phyloP scores from a whole-genome alignment of 805 yeast genomes.

The Torulaspora gathmanii region DNA sequence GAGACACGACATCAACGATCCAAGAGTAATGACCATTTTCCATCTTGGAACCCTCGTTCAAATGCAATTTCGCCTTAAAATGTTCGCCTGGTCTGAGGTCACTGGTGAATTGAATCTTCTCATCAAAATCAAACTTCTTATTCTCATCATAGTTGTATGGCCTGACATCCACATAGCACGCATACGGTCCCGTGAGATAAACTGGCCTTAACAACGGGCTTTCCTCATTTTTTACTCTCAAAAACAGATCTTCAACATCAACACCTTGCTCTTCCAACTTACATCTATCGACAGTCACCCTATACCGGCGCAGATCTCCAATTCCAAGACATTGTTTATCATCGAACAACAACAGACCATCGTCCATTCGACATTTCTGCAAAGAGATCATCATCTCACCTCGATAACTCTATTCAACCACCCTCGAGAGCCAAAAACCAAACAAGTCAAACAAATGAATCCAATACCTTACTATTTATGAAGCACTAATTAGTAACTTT shows the following conservation, averaged over 20 bases:
- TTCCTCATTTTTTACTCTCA: slow-evolving; percentile 67
- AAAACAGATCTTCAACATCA: slow-evolving; percentile 21
- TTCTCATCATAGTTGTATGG: slow-evolving; percentile 59
- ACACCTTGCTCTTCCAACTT: slow-evolving; percentile 15
- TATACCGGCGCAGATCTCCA: slow-evolving; percentile 31
- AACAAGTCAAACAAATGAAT: neutral
- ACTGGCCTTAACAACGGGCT: slow-evolving; percentile 73
- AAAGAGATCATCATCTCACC: slow-evolving; percentile 1
- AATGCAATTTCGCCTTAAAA: slow-evolving; percentile 50
- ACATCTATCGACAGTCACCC: slow-evolving; percentile 20
- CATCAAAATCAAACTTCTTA: slow-evolving; percentile 37
- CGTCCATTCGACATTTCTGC: slow-evolving; percentile 1
- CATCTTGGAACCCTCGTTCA: slow-evolving; percentile 41
- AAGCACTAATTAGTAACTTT: neutral
- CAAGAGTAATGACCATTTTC: slow-evolving; percentile 49
- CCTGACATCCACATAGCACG: slow-evolving; percentile 76
- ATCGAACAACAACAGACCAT: slow-evolving; percentile 20
- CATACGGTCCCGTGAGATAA: slow-evolving; percentile 82
- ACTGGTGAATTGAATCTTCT: slow-evolving; percentile 43
- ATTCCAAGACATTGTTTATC: slow-evolving; percentile 25
- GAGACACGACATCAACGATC: slow-evolving; percentile 78
- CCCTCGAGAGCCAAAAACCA: neutral
- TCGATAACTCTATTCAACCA: neutral
- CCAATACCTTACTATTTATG: neutral
- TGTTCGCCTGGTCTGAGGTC: slow-evolving; percentile 69